phyloP scores from a whole-genome alignment of 257 asterid species.

The Gentiana straminea region DNA sequence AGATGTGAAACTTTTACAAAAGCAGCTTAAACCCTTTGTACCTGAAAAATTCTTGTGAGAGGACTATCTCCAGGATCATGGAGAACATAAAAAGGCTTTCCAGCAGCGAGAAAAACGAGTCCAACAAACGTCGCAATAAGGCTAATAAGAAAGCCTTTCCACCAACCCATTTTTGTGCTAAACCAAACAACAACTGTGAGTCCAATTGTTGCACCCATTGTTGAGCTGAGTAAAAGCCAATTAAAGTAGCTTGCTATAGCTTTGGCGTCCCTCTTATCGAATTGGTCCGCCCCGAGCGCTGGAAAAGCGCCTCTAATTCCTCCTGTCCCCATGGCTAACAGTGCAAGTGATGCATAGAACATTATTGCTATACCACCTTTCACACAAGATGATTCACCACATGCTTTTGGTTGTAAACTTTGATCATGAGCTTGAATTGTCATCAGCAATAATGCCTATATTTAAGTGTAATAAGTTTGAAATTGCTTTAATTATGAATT shows the following conservation, averaged over 20 bases:
- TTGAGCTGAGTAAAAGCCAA: constrained; percentile 32
- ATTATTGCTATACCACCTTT: constrained; percentile 27
- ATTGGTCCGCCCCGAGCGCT: constrained; percentile 40
- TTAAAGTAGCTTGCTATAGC: constrained; percentile 42
- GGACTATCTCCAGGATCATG: constrained; percentile 26
- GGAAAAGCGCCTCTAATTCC: constrained; percentile 45
- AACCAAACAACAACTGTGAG: constrained; percentile 46
- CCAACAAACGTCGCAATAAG: constrained; percentile 24
- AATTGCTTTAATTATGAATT: too few species aligned
- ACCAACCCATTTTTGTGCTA: constrained; percentile 38
- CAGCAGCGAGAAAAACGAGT: constrained; percentile 28
- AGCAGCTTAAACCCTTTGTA: constrained; percentile 6
- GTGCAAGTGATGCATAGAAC: constrained; percentile 32
- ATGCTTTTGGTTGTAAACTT: constrained; percentile 21
- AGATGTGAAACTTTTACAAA: too few species aligned
- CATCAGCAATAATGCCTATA: constrained; percentile 32
- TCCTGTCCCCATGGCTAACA: constrained; percentile 44
- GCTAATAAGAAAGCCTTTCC: constrained; percentile 42
- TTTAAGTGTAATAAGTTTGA: background rate
- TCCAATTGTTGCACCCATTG: constrained; percentile 40
- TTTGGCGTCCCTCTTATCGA: constrained; percentile 24
- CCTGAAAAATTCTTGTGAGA: constrained; percentile 33
- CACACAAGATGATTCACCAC: constrained; percentile 23
- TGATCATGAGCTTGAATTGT: constrained; percentile 35
- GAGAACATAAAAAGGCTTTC: constrained; percentile 31